Conservation (phyloP, 163 green algal species). For the Chlorella variabilis region DNA sequence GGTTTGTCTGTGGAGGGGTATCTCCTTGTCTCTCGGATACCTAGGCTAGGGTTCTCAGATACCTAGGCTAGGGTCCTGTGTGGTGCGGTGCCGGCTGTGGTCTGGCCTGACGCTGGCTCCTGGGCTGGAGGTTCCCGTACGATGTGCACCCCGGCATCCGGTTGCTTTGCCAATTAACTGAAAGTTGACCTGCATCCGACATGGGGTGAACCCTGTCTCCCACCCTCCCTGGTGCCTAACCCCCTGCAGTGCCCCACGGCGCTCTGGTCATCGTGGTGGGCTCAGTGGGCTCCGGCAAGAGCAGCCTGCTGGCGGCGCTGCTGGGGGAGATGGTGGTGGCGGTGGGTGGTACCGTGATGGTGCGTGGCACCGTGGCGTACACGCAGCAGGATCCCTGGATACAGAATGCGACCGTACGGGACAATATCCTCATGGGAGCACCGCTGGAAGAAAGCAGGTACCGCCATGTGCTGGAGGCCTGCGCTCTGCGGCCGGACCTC, state of each 20-base stretch:
- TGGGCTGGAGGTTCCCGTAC: no score
- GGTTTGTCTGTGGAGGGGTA: no score
- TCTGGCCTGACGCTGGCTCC: no score
- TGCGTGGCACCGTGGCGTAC: conserved; percentile 65
- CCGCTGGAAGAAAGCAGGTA: conserved; percentile 52
- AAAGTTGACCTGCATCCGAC: no score
- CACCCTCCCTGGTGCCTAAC: no score
- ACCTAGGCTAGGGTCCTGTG: no score
- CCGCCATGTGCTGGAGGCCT: conserved; percentile 60
- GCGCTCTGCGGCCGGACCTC: conserved; percentile 86
- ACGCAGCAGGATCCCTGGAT: conserved; percentile 81
- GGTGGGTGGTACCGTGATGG: conserved; percentile 48
- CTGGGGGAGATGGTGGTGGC: conserved; percentile 89
- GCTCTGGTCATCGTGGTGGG: conserved; percentile 35
- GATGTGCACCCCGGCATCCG: no score
- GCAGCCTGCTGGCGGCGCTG: conserved; percentile 83
- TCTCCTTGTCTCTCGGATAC: no score
- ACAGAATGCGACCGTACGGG: conserved; percentile 71
- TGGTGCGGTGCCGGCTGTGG: no score
- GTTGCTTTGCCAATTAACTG: no score
- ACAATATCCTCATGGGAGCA: conserved; percentile 73
- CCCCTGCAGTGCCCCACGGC: conserved; percentile 12
- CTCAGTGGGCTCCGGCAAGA: conserved; percentile 87
- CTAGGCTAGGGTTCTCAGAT: no score
- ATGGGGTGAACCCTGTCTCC: no score